A percentile compares a stretch with the other conserved stretches of the same genome.
Evolutionary conservation across 2,329 filamentous ascomycete species (phyloP).

Genomic region (Fusarium kyushuense): DNA sequence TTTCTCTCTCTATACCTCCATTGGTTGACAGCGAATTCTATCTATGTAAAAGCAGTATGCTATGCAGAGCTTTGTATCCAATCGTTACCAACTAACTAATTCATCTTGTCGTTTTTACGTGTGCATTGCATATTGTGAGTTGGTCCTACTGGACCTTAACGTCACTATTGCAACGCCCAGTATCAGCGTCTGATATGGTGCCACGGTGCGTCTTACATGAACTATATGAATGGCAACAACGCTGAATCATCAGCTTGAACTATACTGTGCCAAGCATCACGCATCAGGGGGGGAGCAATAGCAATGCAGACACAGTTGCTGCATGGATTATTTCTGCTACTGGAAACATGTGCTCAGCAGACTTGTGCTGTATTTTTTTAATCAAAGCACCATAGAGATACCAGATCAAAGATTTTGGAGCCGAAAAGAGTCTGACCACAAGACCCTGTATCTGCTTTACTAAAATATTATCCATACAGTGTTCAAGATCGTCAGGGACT

Average conservation of each 20-base stretch:
- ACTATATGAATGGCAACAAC: not conserved
- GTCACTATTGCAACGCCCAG: constrained; percentile 17
- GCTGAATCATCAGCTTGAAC: constrained; percentile 3
- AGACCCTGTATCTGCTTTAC: not conserved
- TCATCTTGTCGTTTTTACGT: constrained; percentile 3
- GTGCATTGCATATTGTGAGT: not conserved
- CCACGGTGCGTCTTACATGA: constrained; percentile 3
- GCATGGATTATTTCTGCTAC: constrained; percentile 13
- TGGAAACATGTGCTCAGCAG: constrained; percentile 11
- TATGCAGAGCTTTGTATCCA: not conserved
- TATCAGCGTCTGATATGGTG: constrained; percentile 19
- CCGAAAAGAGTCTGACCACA: not conserved
- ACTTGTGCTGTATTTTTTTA: constrained; percentile 18
- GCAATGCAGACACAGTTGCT: constrained; percentile 3
- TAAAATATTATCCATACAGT: not conserved
- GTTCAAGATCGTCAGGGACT: constrained; percentile 32
- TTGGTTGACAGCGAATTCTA: not conserved
- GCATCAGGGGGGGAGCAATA: constrained; percentile 7
- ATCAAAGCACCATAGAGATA: constrained; percentile 32
- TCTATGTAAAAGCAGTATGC: not conserved
- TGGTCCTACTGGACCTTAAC: constrained; percentile 8
- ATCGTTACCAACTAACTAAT: not conserved
- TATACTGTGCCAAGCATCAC: constrained; percentile 9
- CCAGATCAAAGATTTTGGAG: constrained; percentile 5
- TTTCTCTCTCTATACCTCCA: not conserved